Percentiles rank a stretch among this genome's conserved stretches.
Evolutionary conservation across 306 rosid genomes (phyloP).

Genomic region (Begonia fuchsioides): DNA sequence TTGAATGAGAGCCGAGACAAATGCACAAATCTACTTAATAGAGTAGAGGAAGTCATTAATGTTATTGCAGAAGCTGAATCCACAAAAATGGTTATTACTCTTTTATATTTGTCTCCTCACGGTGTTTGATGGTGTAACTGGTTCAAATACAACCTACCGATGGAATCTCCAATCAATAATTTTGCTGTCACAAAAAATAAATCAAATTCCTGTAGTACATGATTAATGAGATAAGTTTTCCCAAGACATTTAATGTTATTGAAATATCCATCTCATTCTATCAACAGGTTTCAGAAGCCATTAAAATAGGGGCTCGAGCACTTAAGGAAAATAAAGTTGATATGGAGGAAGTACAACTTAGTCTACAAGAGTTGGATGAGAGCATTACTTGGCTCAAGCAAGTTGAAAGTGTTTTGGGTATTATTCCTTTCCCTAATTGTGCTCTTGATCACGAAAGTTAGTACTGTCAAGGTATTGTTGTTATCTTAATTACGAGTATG

Average conservation of each 20-base stretch:
- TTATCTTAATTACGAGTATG: slow-evolving; percentile 6
- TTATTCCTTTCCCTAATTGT: neutral
- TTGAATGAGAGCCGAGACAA: slow-evolving; percentile 54
- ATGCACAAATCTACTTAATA: slow-evolving; percentile 52
- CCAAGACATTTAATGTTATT: too few species aligned
- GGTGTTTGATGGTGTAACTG: too few species aligned
- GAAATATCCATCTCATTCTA: too few species aligned
- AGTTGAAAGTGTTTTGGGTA: slow-evolving; percentile 67
- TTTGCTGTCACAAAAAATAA: neutral
- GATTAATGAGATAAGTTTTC: too few species aligned
- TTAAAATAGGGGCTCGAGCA: slow-evolving; percentile 68
- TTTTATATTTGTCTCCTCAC: too few species aligned
- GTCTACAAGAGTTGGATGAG: slow-evolving; percentile 65
- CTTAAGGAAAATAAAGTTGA: slow-evolving; percentile 57
- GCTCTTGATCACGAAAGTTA: too few species aligned
- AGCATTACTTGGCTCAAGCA: slow-evolving; percentile 67
- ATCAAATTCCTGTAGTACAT: too few species aligned
- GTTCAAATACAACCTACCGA: too few species aligned
- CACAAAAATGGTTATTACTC: slow-evolving; percentile 44
- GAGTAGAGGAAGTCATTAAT: slow-evolving; percentile 75
- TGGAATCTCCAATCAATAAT: too few species aligned
- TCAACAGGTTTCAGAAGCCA: slow-evolving; percentile 66
- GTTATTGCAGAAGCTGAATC: slow-evolving; percentile 63
- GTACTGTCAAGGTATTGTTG: too few species aligned
- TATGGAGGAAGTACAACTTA: slow-evolving; percentile 53